Evolutionary conservation across 2,329 filamentous ascomycete species (phyloP).

Genomic region (Cadophora gregata): DNA sequence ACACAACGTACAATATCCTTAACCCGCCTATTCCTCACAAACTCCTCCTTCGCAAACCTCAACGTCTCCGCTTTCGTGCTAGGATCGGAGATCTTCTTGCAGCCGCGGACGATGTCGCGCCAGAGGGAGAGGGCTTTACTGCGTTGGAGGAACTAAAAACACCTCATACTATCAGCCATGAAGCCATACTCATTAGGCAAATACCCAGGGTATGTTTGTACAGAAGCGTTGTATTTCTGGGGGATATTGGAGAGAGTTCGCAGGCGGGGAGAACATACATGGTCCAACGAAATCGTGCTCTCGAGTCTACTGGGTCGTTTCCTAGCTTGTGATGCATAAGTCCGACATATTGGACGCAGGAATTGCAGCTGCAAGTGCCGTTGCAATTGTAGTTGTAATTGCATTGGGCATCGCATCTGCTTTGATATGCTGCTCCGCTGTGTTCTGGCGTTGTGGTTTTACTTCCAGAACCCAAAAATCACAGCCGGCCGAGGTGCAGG

Average conservation of each 20-base stretch:
- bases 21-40: constrained; percentile 62
- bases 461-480: neutral
- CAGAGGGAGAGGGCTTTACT: constrained; percentile 62
- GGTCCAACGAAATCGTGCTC: constrained; percentile 60
- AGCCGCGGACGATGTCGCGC: constrained; percentile 61
- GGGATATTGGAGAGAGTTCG: neutral
- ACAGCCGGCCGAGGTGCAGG: neutral
- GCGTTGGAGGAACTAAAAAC: constrained; percentile 61
- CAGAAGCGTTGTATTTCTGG: neutral
- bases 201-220: neutral
- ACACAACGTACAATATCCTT: constrained; percentile 57
- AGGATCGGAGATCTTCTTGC: constrained; percentile 56
- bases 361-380: constrained; percentile 16
- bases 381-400: neutral
- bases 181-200: too few species aligned
- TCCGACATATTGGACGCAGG: constrained; percentile 28
- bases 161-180: neutral
- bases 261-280: constrained; percentile 50
- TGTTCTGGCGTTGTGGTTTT: neutral
- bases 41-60: constrained; percentile 63
- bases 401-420: constrained; percentile 13
- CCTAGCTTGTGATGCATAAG: constrained; percentile 30
- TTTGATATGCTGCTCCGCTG: neutral
- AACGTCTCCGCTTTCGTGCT: constrained; percentile 60
- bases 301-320: constrained; percentile 46